A percentile compares a stretch with the other conserved stretches of the same genome.
Conservation (phyloP, 2,329 filamentous ascomycete species). For the Pyricularia sp. region DNA sequence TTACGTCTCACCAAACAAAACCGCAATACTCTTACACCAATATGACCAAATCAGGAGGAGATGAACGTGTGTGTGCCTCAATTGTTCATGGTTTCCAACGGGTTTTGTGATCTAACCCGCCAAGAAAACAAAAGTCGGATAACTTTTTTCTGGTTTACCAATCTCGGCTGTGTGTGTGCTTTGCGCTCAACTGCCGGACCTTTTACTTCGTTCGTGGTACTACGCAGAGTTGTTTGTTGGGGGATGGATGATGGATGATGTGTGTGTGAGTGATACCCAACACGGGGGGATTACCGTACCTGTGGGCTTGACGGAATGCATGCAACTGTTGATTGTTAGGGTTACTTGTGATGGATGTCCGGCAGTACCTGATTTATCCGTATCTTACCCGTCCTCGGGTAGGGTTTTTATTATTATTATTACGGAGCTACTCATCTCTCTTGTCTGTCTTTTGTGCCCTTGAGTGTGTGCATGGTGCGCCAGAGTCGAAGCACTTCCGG, state of each 20-base stretch:
- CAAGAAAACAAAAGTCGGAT: background rate
- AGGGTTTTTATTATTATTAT: background rate
- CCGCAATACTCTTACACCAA: background rate
- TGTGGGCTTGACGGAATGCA: background rate
- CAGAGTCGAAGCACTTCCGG: background rate
- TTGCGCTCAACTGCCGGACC: background rate
- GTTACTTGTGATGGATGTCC: no score
- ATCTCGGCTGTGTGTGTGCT: background rate
- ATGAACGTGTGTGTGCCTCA: background rate
- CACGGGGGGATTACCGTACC: background rate
- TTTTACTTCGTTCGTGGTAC: background rate
- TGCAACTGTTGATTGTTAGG: background rate
- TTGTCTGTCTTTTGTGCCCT: background rate
- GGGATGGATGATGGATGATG: no score
- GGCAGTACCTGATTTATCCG: no score
- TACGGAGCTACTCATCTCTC: background rate
- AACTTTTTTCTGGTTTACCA: background rate
- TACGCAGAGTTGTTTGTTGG: background rate
- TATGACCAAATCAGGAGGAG: background rate
- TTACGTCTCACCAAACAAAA: background rate
- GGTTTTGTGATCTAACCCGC: background rate
- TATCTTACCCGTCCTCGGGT: no score
- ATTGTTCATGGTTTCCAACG: background rate
- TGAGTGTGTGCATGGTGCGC: background rate
- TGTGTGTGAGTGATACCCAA: background rate